Conservation (phyloP, 352 stramenopile genomes). For the Phytophthora parvispora region DNA sequence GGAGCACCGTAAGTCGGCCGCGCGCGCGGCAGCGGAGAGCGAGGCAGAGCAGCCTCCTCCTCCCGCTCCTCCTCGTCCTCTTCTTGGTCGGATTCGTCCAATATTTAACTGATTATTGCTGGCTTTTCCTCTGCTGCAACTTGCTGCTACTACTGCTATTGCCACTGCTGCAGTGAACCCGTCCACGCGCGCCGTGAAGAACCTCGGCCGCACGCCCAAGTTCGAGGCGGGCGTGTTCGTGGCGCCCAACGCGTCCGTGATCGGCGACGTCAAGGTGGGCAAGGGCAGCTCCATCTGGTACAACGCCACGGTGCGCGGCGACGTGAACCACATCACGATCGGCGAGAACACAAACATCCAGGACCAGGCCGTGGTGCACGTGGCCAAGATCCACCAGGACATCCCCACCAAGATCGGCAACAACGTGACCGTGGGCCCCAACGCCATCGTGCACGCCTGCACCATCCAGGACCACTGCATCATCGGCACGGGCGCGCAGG, state of each 20-base stretch:
- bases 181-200: conserved; percentile 83
- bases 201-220: conserved; percentile 69
- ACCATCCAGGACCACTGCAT: conserved; percentile 94
- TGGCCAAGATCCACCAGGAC: conserved; percentile 94
- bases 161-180: conserved; percentile 71
- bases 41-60: not conserved
- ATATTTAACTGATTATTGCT: conserved; percentile 10
- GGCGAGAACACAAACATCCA: conserved; percentile 95
- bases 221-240: conserved; percentile 84
- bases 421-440: conserved; percentile 92
- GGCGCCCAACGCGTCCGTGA: conserved; percentile 93
- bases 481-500: conserved; percentile 93
- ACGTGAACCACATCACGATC: conserved; percentile 95
- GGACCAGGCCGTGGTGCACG: conserved; percentile 94
- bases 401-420: conserved; percentile 93
- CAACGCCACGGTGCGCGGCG: conserved; percentile 90
- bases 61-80: not conserved
- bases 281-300: conserved; percentile 95
- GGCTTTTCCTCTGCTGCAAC: no score
- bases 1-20: conserved; percentile 81
- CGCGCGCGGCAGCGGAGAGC: no score
- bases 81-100: conserved; percentile 1
- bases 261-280: conserved; percentile 95
- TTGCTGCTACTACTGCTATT: no score
- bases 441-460: conserved; percentile 92